Evolutionary conservation across 331 rosid species (phyloP).

Genomic region (Arachis monticola): DNA sequence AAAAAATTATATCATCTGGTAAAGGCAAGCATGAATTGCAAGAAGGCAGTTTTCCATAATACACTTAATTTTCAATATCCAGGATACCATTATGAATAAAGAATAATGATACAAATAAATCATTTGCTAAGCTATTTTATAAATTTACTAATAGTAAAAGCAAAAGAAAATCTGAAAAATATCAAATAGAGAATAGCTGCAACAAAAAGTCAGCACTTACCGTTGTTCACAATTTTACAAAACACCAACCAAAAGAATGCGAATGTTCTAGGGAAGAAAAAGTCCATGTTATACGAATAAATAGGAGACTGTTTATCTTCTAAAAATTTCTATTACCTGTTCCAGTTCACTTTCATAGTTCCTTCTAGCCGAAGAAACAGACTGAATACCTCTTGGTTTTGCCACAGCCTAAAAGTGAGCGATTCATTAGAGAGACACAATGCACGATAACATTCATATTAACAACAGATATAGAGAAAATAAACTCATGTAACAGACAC

Average conservation of each 20-base stretch:
- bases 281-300: neutral
- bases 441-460: constrained; percentile 20
- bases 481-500: constrained; percentile 56
- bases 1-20: constrained; percentile 11
- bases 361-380: constrained; percentile 63
- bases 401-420: constrained; percentile 55
- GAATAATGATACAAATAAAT: neutral
- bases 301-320: neutral
- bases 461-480: constrained; percentile 31
- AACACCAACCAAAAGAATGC: neutral
- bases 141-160: constrained; percentile 10
- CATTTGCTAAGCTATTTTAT: constrained; percentile 4
- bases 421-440: constrained; percentile 27
- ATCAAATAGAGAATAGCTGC: neutral
- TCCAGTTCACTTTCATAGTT: constrained; percentile 70
- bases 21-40: neutral
- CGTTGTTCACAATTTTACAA: constrained; percentile 15
- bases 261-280: neutral
- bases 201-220: neutral
- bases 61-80: neutral
- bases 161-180: neutral
- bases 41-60: neutral
- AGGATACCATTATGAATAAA: neutral
- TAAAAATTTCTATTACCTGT: constrained; percentile 52
- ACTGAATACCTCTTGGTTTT: constrained; percentile 57